Conservation (phyloP, 2,329 filamentous ascomycete genomes). For the Fusarium virguliforme region DNA sequence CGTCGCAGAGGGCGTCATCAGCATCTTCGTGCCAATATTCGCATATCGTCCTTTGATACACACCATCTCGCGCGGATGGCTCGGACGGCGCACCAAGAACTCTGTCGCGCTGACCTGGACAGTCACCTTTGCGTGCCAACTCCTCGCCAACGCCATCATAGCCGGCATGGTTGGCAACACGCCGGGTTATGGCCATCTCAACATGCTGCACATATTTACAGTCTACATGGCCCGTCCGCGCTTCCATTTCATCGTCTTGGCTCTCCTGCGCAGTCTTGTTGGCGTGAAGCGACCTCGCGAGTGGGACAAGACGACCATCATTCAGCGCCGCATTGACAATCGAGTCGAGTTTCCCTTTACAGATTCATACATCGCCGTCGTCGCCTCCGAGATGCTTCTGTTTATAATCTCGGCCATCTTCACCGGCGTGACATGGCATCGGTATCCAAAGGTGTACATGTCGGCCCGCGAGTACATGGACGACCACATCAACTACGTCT, state of each 20-base stretch:
- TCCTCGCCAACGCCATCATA: conserved; percentile 41
- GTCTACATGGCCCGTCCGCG: conserved; percentile 45
- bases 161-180: conserved; percentile 44
- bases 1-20: conserved; percentile 43
- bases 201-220: conserved; percentile 47
- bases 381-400: conserved; percentile 39
- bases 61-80: conserved; percentile 29
- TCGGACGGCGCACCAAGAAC: conserved; percentile 38
- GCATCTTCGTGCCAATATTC: conserved; percentile 24
- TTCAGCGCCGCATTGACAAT: conserved; percentile 36
- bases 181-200: conserved; percentile 40
- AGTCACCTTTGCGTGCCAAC: conserved; percentile 36
- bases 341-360: conserved; percentile 48
- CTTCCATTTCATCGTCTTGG: conserved; percentile 41
- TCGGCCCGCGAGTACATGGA: conserved; percentile 29
- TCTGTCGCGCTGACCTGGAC: conserved; percentile 39
- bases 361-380: conserved; percentile 44
- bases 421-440: conserved; percentile 48
- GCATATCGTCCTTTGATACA: conserved; percentile 44
- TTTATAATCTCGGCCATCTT: conserved; percentile 45
- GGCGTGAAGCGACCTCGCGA: conserved; percentile 21
- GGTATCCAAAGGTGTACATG: conserved; percentile 30
- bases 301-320: conserved; percentile 44
- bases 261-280: conserved; percentile 43
- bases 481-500: conserved; percentile 44